These are phyloP conservation scores for Ceratobasidium sp. DNA, from an alignment of 1,284 basidiomycete genomes.

Conservation along the genomic window DNA sequence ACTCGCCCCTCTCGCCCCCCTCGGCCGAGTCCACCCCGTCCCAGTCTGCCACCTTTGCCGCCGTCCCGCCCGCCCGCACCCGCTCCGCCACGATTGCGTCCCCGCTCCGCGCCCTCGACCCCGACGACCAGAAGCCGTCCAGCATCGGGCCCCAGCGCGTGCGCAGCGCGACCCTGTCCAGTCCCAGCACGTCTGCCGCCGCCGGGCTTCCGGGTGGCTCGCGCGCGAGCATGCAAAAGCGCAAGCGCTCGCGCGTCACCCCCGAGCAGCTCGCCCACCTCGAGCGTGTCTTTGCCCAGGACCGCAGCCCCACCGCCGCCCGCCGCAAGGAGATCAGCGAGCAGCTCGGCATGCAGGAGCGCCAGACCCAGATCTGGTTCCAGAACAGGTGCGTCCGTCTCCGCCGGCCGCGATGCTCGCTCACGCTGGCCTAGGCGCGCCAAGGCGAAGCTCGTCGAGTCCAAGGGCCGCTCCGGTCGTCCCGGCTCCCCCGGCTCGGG, in stretches of 20 bases:
- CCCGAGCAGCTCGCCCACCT: constrained; percentile 78
- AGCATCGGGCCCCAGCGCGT: constrained; percentile 42
- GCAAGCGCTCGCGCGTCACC: constrained; percentile 79
- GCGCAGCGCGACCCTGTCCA: constrained; percentile 37
- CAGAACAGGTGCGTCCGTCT: constrained; percentile 72
- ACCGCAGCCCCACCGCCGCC: constrained; percentile 75
- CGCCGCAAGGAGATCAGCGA: constrained; percentile 77
- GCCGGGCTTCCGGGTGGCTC: constrained; percentile 11
- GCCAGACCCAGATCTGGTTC: constrained; percentile 88
- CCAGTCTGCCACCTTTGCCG: constrained; percentile 46
- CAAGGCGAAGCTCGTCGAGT: constrained; percentile 77
- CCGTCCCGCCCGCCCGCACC: constrained; percentile 20
- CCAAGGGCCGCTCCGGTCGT: constrained; percentile 56
- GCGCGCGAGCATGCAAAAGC: constrained; percentile 57
- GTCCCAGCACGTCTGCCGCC: constrained; percentile 32
- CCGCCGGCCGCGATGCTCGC: not conserved
- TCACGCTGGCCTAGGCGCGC: constrained; percentile 63
- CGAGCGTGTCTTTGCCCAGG: constrained; percentile 72
- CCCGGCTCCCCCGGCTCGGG: constrained; percentile 51
- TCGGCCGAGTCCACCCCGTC: constrained; percentile 45
- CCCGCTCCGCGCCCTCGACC: constrained; percentile 30
- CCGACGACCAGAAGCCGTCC: constrained; percentile 36
- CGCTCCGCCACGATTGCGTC: constrained; percentile 43
- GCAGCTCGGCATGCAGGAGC: constrained; percentile 81
- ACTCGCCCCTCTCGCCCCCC: constrained; percentile 45